Conservation (phyloP, 306 rosid genomes). For the Oxytropis ochrocephala region DNA sequence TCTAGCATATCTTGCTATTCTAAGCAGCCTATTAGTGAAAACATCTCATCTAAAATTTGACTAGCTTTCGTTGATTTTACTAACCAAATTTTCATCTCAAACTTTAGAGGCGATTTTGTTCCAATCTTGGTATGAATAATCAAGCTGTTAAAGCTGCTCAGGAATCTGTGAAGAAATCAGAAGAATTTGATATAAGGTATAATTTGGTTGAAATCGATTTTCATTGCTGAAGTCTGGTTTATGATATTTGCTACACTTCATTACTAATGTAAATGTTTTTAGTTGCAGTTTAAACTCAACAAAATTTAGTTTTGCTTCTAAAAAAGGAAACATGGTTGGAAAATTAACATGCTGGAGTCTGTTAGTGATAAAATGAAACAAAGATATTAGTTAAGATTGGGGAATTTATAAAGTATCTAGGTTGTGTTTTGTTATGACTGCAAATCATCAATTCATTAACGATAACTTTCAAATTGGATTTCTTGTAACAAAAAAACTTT, state of each 20-base stretch:
- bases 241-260: neutral
- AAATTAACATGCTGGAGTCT: neutral
- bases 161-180: constrained; percentile 88
- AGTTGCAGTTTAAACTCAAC: neutral
- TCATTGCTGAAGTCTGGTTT: neutral
- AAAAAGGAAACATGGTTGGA: neutral
- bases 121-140: constrained; percentile 92
- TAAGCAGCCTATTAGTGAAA: neutral
- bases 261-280: neutral
- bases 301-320: neutral
- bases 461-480: too few relatives aligned
- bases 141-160: constrained; percentile 98
- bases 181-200: constrained; percentile 92
- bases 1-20: neutral
- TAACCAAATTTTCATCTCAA: constrained; percentile 14
- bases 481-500: too few relatives aligned
- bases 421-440: neutral
- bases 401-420: neutral
- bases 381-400: neutral
- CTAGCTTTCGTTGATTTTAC: neutral
- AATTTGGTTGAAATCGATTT: constrained; percentile 7
- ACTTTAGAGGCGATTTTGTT: constrained; percentile 88
- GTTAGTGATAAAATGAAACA: neutral
- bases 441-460: too few relatives aligned
- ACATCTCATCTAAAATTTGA: neutral